Conservation (phyloP, 176 grass and related monocot species). For the Oryza glumipatula region DNA sequence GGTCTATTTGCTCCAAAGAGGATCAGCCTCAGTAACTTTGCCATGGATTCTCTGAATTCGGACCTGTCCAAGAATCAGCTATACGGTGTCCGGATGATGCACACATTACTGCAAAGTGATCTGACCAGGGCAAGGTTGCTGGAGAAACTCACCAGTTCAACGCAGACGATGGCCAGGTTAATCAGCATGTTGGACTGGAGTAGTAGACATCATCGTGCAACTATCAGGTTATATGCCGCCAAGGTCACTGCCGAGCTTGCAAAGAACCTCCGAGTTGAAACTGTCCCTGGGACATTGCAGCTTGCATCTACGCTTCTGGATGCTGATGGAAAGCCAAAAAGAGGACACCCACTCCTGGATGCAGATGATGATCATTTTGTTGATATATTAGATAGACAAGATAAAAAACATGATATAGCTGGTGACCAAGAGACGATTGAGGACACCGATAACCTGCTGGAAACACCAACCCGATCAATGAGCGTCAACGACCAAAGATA, state of each 20-base stretch:
- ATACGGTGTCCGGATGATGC: not conserved
- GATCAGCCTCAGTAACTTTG: slow-evolving; percentile 1
- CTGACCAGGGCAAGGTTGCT: not conserved
- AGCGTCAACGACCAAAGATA: too few species aligned
- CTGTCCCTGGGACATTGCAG: not conserved
- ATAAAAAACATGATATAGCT: not conserved
- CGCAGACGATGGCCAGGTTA: not conserved
- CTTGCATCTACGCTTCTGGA: not conserved
- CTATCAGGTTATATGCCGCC: not conserved
- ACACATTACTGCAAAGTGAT: not conserved
- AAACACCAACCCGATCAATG: too few species aligned
- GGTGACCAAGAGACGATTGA: not conserved
- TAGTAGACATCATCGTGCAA: not conserved
- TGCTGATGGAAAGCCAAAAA: not conserved
- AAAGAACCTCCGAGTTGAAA: not conserved
- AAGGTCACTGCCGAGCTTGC: slow-evolving; percentile 14
- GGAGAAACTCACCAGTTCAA: not conserved
- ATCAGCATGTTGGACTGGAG: slow-evolving; percentile 9
- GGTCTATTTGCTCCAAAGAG: not conserved
- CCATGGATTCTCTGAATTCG: not conserved
- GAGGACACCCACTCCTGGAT: not conserved
- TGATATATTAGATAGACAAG: not conserved
- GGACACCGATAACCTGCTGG: not conserved
- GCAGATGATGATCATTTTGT: slow-evolving; percentile 1
- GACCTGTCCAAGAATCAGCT: not conserved